Evolutionary conservation across 139 green algal genomes (phyloP), one percentile per base, ranked within the genome.

Genomic region (Coelastrella sp.): DNA sequence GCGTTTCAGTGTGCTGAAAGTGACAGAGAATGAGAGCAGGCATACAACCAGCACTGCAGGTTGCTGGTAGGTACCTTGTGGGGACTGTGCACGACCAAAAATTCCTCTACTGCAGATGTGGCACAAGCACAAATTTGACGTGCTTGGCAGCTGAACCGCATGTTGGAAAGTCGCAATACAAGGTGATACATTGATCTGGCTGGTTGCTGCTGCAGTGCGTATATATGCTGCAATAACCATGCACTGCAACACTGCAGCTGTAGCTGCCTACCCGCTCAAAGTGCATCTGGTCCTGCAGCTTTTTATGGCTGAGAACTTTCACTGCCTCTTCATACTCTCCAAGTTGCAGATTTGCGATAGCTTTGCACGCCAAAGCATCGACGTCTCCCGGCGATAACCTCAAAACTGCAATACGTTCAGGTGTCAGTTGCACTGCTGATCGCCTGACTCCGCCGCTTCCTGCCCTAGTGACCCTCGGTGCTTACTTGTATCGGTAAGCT

Each of bases 391-490:
- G 95, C 1, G 74, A 78, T 0, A 95, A 17, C 19, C 92, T 94
- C 13, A 98, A 83, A 73, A 98, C 97, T 98, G 96, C 90, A 92
- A 4, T 98, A 95, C 90, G 92, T 3, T 57, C 3, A 8, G 79
- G 47, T 59, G 71, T 77, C 17, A 58, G 58, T n/a, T 81, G 64
- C 5, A 22, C 57, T 76, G 16, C 68, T 32, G 16, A 22, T 61
- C 80, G 16, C 19, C 23, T 7, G 60, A 4, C 14, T 7, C 58
- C 58, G 13, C 13, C 60, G 58, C 81, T 16, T 7, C 23, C 22
- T 7, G 61, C 57, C 5, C 5, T 5, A 19, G n/a, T 47, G 54
- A 13, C 60, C 3, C 7, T 66, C 4, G 57, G 5, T 4, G 10
- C 60, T 87, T n/a, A 98, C 96, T 95, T 20, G 95, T 93, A 80